Conservation (phyloP, 2,329 filamentous ascomycete species). For the Clarireedia monteithiana region DNA sequence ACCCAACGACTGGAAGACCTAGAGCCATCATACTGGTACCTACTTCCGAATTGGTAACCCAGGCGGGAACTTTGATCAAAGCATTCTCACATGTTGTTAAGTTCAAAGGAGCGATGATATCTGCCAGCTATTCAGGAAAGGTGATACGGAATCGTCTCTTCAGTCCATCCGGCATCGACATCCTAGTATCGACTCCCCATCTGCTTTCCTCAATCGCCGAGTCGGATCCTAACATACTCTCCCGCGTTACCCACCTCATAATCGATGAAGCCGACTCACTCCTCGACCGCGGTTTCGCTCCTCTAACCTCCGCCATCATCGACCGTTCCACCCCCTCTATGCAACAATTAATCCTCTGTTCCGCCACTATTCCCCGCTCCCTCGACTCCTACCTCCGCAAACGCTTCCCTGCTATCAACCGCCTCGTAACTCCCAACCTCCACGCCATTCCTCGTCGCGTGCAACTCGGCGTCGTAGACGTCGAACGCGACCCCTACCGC, state of each 20-base stretch:
- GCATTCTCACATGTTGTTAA: constrained; percentile 77
- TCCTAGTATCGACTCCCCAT: constrained; percentile 83
- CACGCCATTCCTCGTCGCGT: constrained; percentile 94
- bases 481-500: constrained; percentile 84
- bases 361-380: constrained; percentile 86
- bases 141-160: constrained; percentile 84
- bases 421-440: constrained; percentile 89
- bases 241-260: constrained; percentile 81
- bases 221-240: constrained; percentile 83
- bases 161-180: constrained; percentile 70
- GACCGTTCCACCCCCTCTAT: constrained; percentile 75
- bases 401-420: constrained; percentile 73
- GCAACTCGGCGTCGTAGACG: constrained; percentile 87
- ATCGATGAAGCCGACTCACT: constrained; percentile 95
- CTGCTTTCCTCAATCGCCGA: constrained; percentile 82
- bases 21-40: constrained; percentile 82
- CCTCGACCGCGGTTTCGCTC: constrained; percentile 85
- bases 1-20: constrained; percentile 70
- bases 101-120: constrained; percentile 77
- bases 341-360: constrained; percentile 84
- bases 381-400: constrained; percentile 78
- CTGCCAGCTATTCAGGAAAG: constrained; percentile 64
- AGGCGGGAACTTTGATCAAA: constrained; percentile 78
- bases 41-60: constrained; percentile 82
- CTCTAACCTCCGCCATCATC: constrained; percentile 74